A percentile compares a stretch with the other conserved stretches of the same genome.
Evolutionary conservation across 2,329 filamentous ascomycete species (phyloP).

Genomic region (Gnomoniopsis smithogilvyi): DNA sequence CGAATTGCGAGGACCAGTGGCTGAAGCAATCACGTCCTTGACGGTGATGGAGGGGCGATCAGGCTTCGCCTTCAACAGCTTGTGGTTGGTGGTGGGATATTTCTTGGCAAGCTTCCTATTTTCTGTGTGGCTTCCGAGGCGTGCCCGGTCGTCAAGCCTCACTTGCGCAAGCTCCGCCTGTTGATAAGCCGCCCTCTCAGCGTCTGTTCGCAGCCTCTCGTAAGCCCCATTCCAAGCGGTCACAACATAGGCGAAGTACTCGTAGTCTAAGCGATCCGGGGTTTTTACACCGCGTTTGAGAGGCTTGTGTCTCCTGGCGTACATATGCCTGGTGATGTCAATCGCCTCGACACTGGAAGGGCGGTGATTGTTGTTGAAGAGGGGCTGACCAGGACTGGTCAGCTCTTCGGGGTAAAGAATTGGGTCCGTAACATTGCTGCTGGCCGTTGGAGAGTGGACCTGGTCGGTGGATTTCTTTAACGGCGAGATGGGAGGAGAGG

Average conservation of each 20-base stretch:
- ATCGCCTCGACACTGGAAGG: constrained; percentile 34
- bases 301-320: constrained; percentile 41
- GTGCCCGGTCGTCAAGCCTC: constrained; percentile 43
- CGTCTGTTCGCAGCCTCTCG: not conserved
- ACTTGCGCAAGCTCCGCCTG: constrained; percentile 48
- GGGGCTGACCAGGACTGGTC: constrained; percentile 39
- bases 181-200: constrained; percentile 21
- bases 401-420: constrained; percentile 54
- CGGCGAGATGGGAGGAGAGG: constrained; percentile 60
- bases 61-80: constrained; percentile 24
- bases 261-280: constrained; percentile 51
- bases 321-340: constrained; percentile 49
- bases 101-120: constrained; percentile 24
- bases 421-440: constrained; percentile 43
- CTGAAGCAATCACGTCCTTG: constrained; percentile 1
- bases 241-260: constrained; percentile 48
- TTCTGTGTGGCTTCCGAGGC: constrained; percentile 27
- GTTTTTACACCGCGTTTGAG: constrained; percentile 29
- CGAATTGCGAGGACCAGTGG: not conserved
- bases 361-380: constrained; percentile 47
- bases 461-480: constrained; percentile 38
- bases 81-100: constrained; percentile 37
- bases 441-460: constrained; percentile 25
- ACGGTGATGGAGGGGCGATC: constrained; percentile 20
- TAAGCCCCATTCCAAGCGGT: constrained; percentile 32